phyloP scores from a whole-genome alignment of 1,139 yeast species.

The Candida buenavistaensis region DNA sequence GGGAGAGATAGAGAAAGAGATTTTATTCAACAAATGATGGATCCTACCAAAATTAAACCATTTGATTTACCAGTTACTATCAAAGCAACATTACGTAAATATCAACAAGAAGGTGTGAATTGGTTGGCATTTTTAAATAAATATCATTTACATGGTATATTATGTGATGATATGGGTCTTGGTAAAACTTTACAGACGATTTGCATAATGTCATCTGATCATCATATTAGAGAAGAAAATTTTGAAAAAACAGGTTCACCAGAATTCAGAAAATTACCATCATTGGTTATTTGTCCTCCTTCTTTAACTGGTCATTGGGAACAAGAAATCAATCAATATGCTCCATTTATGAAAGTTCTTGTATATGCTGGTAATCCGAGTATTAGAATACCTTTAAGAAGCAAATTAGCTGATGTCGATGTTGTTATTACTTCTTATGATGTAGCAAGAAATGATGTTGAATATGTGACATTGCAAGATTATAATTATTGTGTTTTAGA shows the following conservation, averaged over 20 bases:
- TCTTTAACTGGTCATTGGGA: constrained; percentile 99
- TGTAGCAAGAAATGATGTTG: constrained; percentile 90
- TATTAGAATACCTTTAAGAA: constrained; percentile 59
- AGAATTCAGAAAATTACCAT: constrained; percentile 78
- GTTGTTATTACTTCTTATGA: constrained; percentile 94
- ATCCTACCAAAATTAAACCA: constrained; percentile 87
- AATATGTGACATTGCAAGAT: constrained; percentile 56
- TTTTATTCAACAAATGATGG: constrained; percentile 97
- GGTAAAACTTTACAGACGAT: constrained; percentile 97
- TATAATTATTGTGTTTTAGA: constrained; percentile 95
- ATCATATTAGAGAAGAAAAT: constrained; percentile 76
- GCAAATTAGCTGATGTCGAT: constrained; percentile 60
- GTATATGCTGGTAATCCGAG: constrained; percentile 94
- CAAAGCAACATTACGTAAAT: constrained; percentile 88
- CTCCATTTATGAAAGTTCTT: constrained; percentile 79
- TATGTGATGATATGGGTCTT: constrained; percentile 99
- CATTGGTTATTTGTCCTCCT: constrained; percentile 92
- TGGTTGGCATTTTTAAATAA: constrained; percentile 96
- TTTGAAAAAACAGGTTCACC: constrained; percentile 57
- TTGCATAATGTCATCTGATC: constrained; percentile 96
- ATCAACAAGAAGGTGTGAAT: constrained; percentile 98
- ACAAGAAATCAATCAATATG: constrained; percentile 86
- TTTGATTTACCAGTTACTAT: constrained; percentile 89
- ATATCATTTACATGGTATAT: constrained; percentile 92
- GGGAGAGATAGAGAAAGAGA: constrained; percentile 95